Evolutionary conservation across 306 rosid genomes (phyloP).

Genomic region (Pachyrhizus erosus): DNA sequence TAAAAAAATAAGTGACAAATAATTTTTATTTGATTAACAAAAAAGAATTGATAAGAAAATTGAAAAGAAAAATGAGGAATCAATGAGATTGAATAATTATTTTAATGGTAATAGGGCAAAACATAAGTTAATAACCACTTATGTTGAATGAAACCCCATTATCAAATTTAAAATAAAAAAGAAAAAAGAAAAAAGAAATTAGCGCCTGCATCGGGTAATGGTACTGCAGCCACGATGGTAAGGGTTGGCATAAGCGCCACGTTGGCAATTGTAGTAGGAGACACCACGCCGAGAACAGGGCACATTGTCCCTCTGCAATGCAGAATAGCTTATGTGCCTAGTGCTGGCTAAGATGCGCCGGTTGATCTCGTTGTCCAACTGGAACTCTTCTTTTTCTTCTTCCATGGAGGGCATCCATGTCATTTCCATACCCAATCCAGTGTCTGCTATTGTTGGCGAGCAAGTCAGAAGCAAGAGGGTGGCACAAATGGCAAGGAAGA

Average conservation of each 20-base stretch:
- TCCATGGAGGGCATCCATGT: slow-evolving; percentile 53
- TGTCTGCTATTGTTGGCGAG: slow-evolving; percentile 47
- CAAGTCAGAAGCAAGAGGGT: slow-evolving; percentile 39
- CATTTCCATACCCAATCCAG: slow-evolving; percentile 43
- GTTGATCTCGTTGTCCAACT: slow-evolving; percentile 77
- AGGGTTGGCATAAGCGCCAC: slow-evolving; percentile 85
- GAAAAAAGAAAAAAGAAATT: no score
- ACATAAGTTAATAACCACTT: no score
- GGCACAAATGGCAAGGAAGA: slow-evolving; percentile 65
- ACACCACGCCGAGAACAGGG: slow-evolving; percentile 89
- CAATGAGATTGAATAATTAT: no score
- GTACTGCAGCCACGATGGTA: slow-evolving; percentile 89
- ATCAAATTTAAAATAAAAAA: no score
- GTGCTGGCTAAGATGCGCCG: slow-evolving; percentile 85
- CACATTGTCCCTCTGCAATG: slow-evolving; percentile 79
- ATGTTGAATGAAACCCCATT: no score
- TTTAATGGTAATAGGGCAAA: no score
- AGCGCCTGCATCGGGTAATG: slow-evolving; percentile 94
- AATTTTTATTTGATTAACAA: no score
- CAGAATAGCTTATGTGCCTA: slow-evolving; percentile 85
- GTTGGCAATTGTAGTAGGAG: slow-evolving; percentile 82
- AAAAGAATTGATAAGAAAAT: no score
- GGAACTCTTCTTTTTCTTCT: slow-evolving; percentile 74
- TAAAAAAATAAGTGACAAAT: no score
- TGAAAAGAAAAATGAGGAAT: no score